These are phyloP conservation scores for Colletotrichum trifolii DNA, from an alignment of 2,329 filamentous ascomycete species.

Conservation along the genomic window DNA sequence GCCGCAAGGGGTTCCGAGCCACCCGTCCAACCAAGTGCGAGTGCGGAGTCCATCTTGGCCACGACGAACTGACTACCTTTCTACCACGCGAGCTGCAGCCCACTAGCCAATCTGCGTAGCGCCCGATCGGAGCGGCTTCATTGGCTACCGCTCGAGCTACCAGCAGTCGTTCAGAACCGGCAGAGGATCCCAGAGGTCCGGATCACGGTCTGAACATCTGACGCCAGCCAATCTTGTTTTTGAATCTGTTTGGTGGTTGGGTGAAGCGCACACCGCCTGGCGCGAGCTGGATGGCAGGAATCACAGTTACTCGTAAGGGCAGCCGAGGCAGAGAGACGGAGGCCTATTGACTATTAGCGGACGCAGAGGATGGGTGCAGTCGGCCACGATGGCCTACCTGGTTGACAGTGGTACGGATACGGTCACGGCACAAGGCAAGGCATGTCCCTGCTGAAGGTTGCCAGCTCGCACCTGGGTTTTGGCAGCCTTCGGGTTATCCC, in stretches of 20 bases:
- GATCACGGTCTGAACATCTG: conserved; percentile 30
- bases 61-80: not conserved
- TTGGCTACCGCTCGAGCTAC: not conserved
- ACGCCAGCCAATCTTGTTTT: not conserved
- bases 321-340: no score
- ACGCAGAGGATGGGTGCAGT: not conserved
- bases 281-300: no score
- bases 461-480: not conserved
- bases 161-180: not conserved
- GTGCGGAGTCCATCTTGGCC: not conserved
- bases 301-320: no score
- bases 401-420: not conserved
- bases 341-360: no score
- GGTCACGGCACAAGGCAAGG: conserved; percentile 4
- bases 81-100: conserved; percentile 16
- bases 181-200: conserved; percentile 13
- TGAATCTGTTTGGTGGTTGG: no score
- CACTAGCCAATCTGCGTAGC: conserved; percentile 6
- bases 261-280: no score
- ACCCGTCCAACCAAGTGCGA: conserved; percentile 22
- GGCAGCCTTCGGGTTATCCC: conserved; percentile 18
- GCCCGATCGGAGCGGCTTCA: conserved; percentile 19
- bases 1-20: conserved; percentile 10
- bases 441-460: conserved; percentile 6
- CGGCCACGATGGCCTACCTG: not conserved